These are phyloP conservation scores for Saraca asoca DNA, from an alignment of 331 rosid species.

Conservation along the genomic window DNA sequence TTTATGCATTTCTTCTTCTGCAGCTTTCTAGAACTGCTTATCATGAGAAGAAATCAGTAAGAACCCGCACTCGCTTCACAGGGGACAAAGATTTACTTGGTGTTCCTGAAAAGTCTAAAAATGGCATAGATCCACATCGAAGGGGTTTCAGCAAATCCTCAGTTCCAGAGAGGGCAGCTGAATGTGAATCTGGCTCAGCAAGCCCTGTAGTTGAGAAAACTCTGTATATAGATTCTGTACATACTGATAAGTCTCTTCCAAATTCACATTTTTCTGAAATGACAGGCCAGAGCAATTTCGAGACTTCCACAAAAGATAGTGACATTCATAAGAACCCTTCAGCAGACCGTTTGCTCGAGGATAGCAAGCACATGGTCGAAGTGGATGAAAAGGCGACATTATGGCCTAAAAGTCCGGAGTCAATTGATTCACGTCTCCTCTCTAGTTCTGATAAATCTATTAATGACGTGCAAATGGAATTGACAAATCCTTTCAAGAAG, in stretches of 20 bases:
- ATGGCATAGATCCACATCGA: constrained; percentile 40
- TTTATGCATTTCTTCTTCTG: constrained; percentile 32
- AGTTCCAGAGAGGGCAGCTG: constrained; percentile 30
- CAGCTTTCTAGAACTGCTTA: constrained; percentile 47
- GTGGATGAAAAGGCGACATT: constrained; percentile 39
- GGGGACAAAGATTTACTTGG: constrained; percentile 38
- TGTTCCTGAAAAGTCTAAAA: constrained; percentile 42
- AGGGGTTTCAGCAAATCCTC: constrained; percentile 36
- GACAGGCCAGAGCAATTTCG: constrained; percentile 36
- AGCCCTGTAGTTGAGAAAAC: constrained; percentile 77
- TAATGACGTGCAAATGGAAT: constrained; percentile 32
- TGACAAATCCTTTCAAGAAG: constrained; percentile 36
- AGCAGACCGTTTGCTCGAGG: constrained; percentile 47
- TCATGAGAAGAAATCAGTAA: constrained; percentile 37
- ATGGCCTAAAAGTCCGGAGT: constrained; percentile 39
- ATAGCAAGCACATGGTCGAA: constrained; percentile 34
- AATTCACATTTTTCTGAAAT: constrained; percentile 50
- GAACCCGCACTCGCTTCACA: constrained; percentile 36
- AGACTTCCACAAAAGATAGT: constrained; percentile 37
- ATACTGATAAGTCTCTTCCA: constrained; percentile 44
- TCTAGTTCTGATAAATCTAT: constrained; percentile 36
- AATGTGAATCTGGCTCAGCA: constrained; percentile 40
- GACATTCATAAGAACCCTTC: constrained; percentile 29
- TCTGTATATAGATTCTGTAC: constrained; percentile 65
- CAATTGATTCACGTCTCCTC: constrained; percentile 41